Base-by-base conservation (phyloP, 768 basidiomycete genomes). In the Exidia glandulosa region DNA sequence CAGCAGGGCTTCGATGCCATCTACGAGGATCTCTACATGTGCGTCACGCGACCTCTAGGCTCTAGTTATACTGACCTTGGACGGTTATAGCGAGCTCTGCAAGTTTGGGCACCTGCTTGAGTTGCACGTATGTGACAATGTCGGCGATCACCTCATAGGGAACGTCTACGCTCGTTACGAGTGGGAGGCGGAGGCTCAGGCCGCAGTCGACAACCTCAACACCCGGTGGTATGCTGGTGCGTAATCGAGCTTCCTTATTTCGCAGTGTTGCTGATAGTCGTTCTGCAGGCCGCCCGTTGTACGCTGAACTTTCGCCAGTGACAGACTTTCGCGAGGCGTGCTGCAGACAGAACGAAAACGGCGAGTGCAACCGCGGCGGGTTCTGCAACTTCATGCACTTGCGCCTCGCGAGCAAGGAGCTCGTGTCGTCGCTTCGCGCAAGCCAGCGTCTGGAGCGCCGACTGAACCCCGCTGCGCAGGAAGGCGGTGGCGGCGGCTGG, bases 341-440 rank as follows among this genome's bases (percentile, higher is more conserved):
- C 70, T 99, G 96, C 72, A 84, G 96, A 54, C 96, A 99, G 73
- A 98, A 99, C 67, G 96, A 99, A 72, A 89, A 97, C 66, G 96
- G 96, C 7, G 91, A 95, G 73, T 99, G 96, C 73, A 95, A 95
- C 67, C 86, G 96, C 47, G 96, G 95, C 32, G 94, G 94, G 2
- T 97, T 96, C 76, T 98, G 95, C 74, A 98, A 99, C 73, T 99
- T 99, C 70, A 96, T 97, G 92, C 94, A 97, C 75, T 77, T 97
- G 33, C 85, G 91, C 14, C 79, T 92, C 25, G 90, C 94, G 3
- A 89, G 92, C 32, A 85, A 87, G 68, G 85, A 90, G 12, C 81
- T 96, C 13, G 88, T 91, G 2, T 82, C 81, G 48, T 83, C 87
- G 7, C 75, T 97, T 58, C 82, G 84, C 19, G 85, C 83, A 48